Percentiles rank a stretch among this genome's conserved stretches.
Conservation (phyloP, 306 rosid genomes). For the Argentina anserina region DNA sequence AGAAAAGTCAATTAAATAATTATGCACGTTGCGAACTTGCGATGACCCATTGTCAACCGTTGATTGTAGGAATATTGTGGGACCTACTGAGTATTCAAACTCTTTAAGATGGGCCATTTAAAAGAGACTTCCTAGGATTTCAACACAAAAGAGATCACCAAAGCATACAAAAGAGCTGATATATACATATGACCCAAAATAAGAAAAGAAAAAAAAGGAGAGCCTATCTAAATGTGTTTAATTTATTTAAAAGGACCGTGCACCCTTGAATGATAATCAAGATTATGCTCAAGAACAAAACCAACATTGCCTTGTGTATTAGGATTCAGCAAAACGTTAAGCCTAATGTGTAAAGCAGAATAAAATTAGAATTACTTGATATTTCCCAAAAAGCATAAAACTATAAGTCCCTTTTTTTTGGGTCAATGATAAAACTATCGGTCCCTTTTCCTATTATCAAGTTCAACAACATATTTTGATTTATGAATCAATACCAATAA, state of each 20-base stretch:
- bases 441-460: not conserved
- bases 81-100: not conserved
- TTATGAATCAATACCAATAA: not conserved
- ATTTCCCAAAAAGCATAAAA: too few species aligned
- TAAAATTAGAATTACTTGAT: too few species aligned
- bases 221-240: not conserved
- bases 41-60: not conserved
- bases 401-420: too few species aligned
- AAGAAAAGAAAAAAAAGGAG: not conserved
- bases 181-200: not conserved
- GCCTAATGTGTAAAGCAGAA: not conserved
- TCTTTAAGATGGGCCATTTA: slow-evolving; percentile 8
- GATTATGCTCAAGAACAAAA: not conserved
- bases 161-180: not conserved
- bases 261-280: not conserved
- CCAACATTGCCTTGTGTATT: not conserved
- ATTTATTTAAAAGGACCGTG: not conserved
- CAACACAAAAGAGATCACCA: slow-evolving; percentile 9
- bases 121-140: not conserved
- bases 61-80: not conserved
- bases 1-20: too few species aligned
- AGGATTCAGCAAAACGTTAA: not conserved
- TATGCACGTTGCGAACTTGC: too few species aligned
- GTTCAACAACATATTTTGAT: not conserved
- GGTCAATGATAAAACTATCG: too few species aligned